phyloP scores from a whole-genome alignment of 2,329 filamentous ascomycete species.

The Apiospora marii region DNA sequence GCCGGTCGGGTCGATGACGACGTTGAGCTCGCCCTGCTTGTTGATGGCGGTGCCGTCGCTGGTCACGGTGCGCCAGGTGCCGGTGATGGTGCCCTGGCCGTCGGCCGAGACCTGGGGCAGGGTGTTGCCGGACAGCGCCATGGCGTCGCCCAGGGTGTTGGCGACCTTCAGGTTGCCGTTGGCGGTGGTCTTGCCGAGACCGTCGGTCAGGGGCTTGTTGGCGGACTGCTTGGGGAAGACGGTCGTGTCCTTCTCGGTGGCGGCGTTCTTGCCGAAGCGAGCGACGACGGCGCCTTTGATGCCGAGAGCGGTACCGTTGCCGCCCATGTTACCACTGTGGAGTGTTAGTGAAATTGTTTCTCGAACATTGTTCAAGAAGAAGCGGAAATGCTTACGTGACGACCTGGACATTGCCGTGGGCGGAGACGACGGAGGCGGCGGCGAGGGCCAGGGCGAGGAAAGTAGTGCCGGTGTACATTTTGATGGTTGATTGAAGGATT shows the following conservation, averaged over 20 bases:
- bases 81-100: slow-evolving; percentile 30
- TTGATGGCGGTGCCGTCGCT: slow-evolving; percentile 31
- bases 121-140: slow-evolving; percentile 32
- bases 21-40: slow-evolving; percentile 27
- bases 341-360: neutral
- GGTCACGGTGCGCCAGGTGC: slow-evolving; percentile 35
- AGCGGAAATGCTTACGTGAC: slow-evolving; percentile 22
- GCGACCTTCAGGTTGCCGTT: slow-evolving; percentile 31
- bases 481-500: neutral
- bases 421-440: slow-evolving; percentile 37
- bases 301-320: slow-evolving; percentile 32
- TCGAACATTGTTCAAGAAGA: neutral
- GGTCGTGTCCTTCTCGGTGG: slow-evolving; percentile 43
- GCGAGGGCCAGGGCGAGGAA: slow-evolving; percentile 24
- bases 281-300: slow-evolving; percentile 36
- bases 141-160: slow-evolving; percentile 25
- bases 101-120: slow-evolving; percentile 32
- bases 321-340: slow-evolving; percentile 30
- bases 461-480: slow-evolving; percentile 27
- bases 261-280: slow-evolving; percentile 30
- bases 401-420: slow-evolving; percentile 37
- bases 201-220: slow-evolving; percentile 26
- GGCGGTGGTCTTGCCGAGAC: slow-evolving; percentile 34
- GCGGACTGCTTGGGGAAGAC: slow-evolving; percentile 31
- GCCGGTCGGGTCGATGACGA: slow-evolving; percentile 33